Evolutionary conservation across 371 early-diverging fungal genomes (phyloP).

Genomic region (Enterocytospora artemiae): DNA sequence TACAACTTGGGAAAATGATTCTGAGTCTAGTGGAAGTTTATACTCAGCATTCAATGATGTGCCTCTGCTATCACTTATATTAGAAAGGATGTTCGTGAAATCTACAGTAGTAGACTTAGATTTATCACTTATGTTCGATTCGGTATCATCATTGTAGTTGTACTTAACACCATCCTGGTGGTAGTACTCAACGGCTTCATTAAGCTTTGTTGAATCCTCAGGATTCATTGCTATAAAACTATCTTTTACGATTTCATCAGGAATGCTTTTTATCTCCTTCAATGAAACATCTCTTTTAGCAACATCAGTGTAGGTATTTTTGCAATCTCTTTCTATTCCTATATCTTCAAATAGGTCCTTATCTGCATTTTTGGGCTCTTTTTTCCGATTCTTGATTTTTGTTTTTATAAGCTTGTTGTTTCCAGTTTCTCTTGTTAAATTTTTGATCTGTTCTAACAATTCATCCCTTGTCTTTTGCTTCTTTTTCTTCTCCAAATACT

Average conservation of each 20-base stretch:
- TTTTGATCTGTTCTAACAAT: constrained; percentile 38
- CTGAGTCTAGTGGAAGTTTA: no score
- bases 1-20: neutral
- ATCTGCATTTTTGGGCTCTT: neutral
- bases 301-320: neutral
- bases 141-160: neutral
- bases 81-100: no score
- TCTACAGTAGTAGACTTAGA: neutral
- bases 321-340: neutral
- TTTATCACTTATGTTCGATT: neutral
- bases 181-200: neutral
- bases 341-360: no score
- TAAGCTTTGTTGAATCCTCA: no score
- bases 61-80: no score
- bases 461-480: constrained; percentile 49
- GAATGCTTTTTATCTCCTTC: neutral
- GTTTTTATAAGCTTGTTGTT: constrained; percentile 31
- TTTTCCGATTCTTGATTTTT: constrained; percentile 26
- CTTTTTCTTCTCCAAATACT: constrained; percentile 54
- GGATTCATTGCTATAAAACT: neutral
- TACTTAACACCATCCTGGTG: neutral
- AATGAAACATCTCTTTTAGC: neutral
- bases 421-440: constrained; percentile 30
- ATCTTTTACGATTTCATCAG: neutral
- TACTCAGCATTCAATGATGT: no score